Evolutionary conservation across 306 rosid species (phyloP), one percentile per base, ranked within the genome.

Genomic region (Pterocarpus santalinus): DNA sequence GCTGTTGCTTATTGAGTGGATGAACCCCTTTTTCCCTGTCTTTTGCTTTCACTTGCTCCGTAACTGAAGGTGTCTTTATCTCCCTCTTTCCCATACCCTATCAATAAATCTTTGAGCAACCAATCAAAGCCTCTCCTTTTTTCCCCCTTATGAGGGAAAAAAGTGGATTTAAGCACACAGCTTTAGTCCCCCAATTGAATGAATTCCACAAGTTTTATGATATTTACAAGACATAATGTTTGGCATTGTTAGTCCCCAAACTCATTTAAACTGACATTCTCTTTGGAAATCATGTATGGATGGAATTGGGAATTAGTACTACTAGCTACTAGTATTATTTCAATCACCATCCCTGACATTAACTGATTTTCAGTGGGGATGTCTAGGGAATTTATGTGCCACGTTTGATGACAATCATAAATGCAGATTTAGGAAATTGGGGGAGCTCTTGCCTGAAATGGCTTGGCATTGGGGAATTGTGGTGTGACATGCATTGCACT

Each of bases 31-130:
- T 70, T 70, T 74, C 7, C 70, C 52, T 49, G 60, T 66, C 91
- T 87, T 91, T 87, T 81, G 82, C 90, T 88, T 86, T 85, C 75
- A 76, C 85, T 56, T 43, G 61, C 65, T 82, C 86, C 83, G 84
- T 75, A 80, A 79, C 82, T 86, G 83, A 86, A 88, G 86, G 74
- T 82, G 82, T 82, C 89, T 86, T 84, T 90, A 78, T 78, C 84
- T 80, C 69, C 85, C 84, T 65, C 87, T 90, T 75, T 76, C 88
- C 86, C 85, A 85, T 79, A 76, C 83, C 86, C 80, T 79, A 73
- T 84, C 75, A 85, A 81, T 77, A 60, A 69, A 68, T 72, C 85
- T 82, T 84, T 65, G 73, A 39, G 81, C 84, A 75, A 22, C 94
- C 88, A 88, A 88, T 90, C 78, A 88, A 83, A 77, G 13, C 83